These are phyloP conservation scores for Medicago ruthenica DNA, from an alignment of 306 rosid genomes.

Conservation along the genomic window DNA sequence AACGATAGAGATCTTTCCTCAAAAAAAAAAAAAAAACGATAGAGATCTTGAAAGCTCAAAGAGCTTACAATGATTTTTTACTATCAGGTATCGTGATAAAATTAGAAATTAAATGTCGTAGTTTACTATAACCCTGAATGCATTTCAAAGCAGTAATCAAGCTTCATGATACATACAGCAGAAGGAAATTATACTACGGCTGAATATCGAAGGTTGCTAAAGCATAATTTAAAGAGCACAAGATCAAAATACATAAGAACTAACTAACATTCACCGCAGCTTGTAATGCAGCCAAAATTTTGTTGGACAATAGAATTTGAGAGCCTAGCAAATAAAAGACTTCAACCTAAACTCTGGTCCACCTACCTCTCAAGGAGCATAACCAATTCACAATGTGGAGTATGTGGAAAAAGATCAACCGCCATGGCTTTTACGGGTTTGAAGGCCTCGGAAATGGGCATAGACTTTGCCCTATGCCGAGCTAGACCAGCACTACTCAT, in stretches of 20 bases:
- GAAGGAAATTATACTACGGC: background rate
- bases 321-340: conserved; percentile 35
- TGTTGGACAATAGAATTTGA: conserved; percentile 26
- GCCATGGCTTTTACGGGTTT: conserved; percentile 89
- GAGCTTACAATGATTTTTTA: background rate
- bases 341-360: conserved; percentile 7
- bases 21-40: background rate
- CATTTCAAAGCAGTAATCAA: background rate
- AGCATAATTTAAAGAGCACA: conserved; percentile 16
- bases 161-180: conserved; percentile 30
- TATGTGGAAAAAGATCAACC: conserved; percentile 95
- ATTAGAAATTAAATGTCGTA: background rate
- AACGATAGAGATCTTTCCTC: conserved; percentile 3
- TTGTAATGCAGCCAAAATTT: conserved; percentile 1
- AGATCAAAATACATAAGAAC: conserved; percentile 27
- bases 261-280: conserved; percentile 6
- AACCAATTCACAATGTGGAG: conserved; percentile 87
- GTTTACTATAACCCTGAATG: background rate
- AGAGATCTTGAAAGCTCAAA: conserved; percentile 5
- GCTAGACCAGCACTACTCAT: conserved; percentile 91
- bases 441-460: conserved; percentile 93
- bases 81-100: background rate
- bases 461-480: conserved; percentile 85
- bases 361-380: conserved; percentile 91
- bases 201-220: conserved; percentile 29